Conservation (phyloP, 768 basidiomycete genomes). For the Mycena crocata region DNA sequence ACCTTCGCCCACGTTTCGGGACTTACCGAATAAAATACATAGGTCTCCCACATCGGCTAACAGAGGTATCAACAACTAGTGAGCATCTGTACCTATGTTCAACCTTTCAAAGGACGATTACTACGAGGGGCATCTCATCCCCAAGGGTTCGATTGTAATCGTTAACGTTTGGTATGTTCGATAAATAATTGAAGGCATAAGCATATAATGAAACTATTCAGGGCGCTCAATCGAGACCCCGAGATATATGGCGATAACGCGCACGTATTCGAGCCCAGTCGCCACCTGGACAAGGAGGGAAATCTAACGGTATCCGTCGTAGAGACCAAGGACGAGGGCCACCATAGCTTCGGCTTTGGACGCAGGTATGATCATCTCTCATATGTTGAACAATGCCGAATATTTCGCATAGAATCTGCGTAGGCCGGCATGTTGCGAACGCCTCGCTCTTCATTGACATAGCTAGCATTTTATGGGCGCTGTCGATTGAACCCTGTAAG, state of each 20-base stretch:
- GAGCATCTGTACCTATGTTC: not conserved
- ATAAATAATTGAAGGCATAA: not conserved
- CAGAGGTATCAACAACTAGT: conserved; percentile 4
- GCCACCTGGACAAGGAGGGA: conserved; percentile 41
- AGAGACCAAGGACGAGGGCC: conserved; percentile 46
- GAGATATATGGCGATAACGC: conserved; percentile 42
- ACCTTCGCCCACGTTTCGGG: not conserved
- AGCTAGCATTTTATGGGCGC: conserved; percentile 29
- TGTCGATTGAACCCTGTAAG: conserved; percentile 14
- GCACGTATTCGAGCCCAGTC: conserved; percentile 38
- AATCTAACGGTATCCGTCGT: conserved; percentile 28
- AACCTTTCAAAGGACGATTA: conserved; percentile 36
- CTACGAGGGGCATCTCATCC: conserved; percentile 44
- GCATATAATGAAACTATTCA: not conserved
- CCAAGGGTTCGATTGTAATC: conserved; percentile 42
- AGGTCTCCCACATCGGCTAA: conserved; percentile 39
- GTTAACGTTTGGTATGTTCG: conserved; percentile 33
- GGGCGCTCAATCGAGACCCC: conserved; percentile 40
- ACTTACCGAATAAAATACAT: conserved; percentile 27
- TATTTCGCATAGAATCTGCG: conserved; percentile 24
- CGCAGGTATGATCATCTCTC: conserved; percentile 28
- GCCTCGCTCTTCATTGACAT: conserved; percentile 29
- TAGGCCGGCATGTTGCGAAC: conserved; percentile 34
- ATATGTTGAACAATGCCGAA: not conserved
- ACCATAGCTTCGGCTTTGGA: conserved; percentile 47